Evolutionary conservation across 371 early-diverging fungal genomes (phyloP).

Genomic region (Mycotypha africana): DNA sequence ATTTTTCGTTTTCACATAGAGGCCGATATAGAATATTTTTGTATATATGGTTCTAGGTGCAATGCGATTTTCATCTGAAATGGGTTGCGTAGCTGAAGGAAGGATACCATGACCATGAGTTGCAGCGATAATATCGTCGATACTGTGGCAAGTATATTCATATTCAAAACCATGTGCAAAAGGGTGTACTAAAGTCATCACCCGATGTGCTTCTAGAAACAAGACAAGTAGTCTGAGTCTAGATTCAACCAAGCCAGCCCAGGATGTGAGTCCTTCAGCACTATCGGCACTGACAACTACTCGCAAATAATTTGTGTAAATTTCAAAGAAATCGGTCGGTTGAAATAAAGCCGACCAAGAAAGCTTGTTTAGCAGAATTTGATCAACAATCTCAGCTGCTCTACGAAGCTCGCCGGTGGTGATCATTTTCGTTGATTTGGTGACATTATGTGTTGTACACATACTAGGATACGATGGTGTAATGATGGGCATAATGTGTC

Average conservation of each 20-base stretch:
- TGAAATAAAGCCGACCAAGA: slow-evolving; percentile 57
- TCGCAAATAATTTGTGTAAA: slow-evolving; percentile 86
- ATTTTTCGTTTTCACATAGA: slow-evolving; percentile 50
- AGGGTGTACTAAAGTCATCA: slow-evolving; percentile 78
- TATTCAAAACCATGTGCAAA: slow-evolving; percentile 79
- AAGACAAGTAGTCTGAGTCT: slow-evolving; percentile 81
- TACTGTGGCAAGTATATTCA: slow-evolving; percentile 43
- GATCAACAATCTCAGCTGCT: slow-evolving; percentile 18
- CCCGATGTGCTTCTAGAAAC: slow-evolving; percentile 74
- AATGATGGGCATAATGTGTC: slow-evolving; percentile 90
- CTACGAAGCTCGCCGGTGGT: slow-evolving; percentile 63
- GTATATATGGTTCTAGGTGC: slow-evolving; percentile 41
- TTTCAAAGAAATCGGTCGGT: slow-evolving; percentile 79
- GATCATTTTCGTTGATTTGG: slow-evolving; percentile 59
- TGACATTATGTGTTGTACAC: slow-evolving; percentile 94
- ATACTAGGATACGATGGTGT: slow-evolving; percentile 98
- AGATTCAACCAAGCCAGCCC: slow-evolving; percentile 91
- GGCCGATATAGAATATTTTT: slow-evolving; percentile 82
- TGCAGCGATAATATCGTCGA: slow-evolving; percentile 40
- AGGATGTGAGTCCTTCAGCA: slow-evolving; percentile 56
- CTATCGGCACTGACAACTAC: slow-evolving; percentile 55
- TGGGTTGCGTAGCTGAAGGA: too few species aligned
- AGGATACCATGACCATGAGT: slow-evolving; percentile 8
- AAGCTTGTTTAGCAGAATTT: slow-evolving; percentile 12
- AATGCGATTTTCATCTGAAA: too few species aligned